These are phyloP conservation scores for Laguncularia racemosa DNA, from an alignment of 345 rosid genomes.

Conservation along the genomic window DNA sequence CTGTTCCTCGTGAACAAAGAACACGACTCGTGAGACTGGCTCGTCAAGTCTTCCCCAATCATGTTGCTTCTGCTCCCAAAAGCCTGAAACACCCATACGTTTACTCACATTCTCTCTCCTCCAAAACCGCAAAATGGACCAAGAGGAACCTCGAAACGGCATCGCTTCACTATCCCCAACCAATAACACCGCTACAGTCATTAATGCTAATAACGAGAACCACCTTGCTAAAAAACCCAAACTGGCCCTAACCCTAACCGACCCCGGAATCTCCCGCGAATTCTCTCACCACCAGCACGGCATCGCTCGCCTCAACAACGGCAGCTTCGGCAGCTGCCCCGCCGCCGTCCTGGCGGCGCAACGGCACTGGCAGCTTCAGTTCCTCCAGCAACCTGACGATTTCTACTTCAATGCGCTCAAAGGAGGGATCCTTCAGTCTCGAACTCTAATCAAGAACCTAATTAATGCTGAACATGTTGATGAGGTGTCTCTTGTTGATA, in stretches of 20 bases:
- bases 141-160: too few relatives aligned
- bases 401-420: constrained; percentile 62
- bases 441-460: constrained; percentile 37
- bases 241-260: constrained; percentile 19
- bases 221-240: constrained; percentile 5
- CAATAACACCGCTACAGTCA: constrained; percentile 19
- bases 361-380: constrained; percentile 52
- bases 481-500: constrained; percentile 79
- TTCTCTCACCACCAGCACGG: constrained; percentile 70
- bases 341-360: constrained; percentile 57
- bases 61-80: too few relatives aligned
- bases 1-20: too few relatives aligned
- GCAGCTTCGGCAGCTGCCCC: constrained; percentile 89
- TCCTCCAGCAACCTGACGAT: constrained; percentile 66
- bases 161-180: background rate
- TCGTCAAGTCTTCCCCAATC: too few relatives aligned
- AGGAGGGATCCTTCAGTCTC: constrained; percentile 43
- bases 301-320: constrained; percentile 78
- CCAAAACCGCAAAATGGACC: too few relatives aligned
- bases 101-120: too few relatives aligned
- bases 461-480: constrained; percentile 69
- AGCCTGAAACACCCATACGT: too few relatives aligned
- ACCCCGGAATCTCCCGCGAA: constrained; percentile 45
- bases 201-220: constrained; percentile 5
- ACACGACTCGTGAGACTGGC: too few relatives aligned